phyloP scores from a whole-genome alignment of 108 stramenopile species.

The Cylindrotheca closterium region DNA sequence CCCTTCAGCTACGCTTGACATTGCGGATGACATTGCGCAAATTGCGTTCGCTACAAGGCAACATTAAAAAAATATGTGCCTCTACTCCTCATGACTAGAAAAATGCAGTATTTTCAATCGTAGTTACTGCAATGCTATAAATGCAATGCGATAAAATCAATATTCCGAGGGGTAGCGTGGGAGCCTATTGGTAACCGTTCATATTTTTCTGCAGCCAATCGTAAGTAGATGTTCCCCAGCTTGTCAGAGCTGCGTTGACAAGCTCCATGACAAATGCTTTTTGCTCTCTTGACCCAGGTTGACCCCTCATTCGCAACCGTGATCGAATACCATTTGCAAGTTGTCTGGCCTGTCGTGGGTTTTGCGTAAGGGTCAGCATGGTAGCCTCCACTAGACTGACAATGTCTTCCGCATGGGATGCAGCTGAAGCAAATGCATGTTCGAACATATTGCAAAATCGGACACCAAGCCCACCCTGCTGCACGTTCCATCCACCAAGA shows the following conservation, averaged over 20 bases:
- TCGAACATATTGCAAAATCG: slow-evolving; percentile 89
- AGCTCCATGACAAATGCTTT: slow-evolving; percentile 83
- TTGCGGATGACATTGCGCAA: slow-evolving; percentile 82
- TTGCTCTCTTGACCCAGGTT: slow-evolving; percentile 58
- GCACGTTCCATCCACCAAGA: slow-evolving; percentile 91
- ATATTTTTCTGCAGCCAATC: slow-evolving; percentile 90
- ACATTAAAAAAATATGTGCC: no score
- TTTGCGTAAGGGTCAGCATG: slow-evolving; percentile 70
- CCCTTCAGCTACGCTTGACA: slow-evolving; percentile 83
- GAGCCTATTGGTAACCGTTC: slow-evolving; percentile 93
- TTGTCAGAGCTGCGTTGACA: slow-evolving; percentile 80
- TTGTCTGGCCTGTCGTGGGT: slow-evolving; percentile 51
- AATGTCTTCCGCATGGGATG: slow-evolving; percentile 77
- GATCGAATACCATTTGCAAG: slow-evolving; percentile 70
- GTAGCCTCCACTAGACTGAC: slow-evolving; percentile 74
- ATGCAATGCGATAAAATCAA: no score
- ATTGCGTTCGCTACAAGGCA: slow-evolving; percentile 49
- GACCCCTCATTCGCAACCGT: slow-evolving; percentile 74
- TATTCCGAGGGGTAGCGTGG: no score
- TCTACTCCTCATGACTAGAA: no score
- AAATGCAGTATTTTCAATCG: no score
- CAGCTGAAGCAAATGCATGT: slow-evolving; percentile 72
- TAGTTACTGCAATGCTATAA: no score
- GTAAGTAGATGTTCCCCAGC: slow-evolving; percentile 84
- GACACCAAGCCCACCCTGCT: slow-evolving; percentile 63